Conservation (phyloP, 441 rosid genomes). For the Francoa sonchifolia region DNA sequence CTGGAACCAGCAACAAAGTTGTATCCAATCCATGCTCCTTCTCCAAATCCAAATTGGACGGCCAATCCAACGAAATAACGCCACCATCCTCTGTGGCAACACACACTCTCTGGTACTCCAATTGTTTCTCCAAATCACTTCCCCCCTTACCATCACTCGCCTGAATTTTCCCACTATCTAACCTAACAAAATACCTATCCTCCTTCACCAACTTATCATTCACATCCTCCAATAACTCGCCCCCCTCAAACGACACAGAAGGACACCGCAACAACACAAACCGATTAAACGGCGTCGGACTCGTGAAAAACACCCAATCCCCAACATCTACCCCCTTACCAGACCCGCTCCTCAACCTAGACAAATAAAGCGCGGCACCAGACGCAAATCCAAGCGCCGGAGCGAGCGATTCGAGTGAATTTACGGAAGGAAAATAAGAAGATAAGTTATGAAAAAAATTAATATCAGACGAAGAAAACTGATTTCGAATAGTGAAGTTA, state of each 20-base stretch:
- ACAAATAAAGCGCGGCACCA: conserved; percentile 9
- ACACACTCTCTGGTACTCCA: conserved; percentile 72
- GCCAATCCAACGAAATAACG: conserved; percentile 85
- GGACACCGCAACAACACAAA: conserved; percentile 84
- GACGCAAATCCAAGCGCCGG: background rate
- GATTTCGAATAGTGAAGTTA: too few relatives aligned
- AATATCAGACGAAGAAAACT: too few relatives aligned
- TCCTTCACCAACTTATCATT: conserved; percentile 57
- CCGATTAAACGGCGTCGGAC: conserved; percentile 84
- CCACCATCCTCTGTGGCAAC: conserved; percentile 66
- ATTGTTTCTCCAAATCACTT: conserved; percentile 17
- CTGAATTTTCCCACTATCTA: conserved; percentile 47
- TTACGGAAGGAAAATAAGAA: background rate
- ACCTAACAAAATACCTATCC: conserved; percentile 66
- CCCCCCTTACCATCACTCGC: conserved; percentile 8
- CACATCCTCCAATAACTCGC: conserved; percentile 39
- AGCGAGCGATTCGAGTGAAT: background rate
- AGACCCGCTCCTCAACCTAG: conserved; percentile 6
- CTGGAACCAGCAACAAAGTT: conserved; percentile 70
- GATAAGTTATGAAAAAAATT: too few relatives aligned
- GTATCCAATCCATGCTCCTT: conserved; percentile 84
- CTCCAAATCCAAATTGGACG: conserved; percentile 53
- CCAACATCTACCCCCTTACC: conserved; percentile 41
- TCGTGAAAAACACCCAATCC: conserved; percentile 72
- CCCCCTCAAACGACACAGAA: conserved; percentile 39